Evolutionary conservation across 2,329 filamentous ascomycete species (phyloP).

Genomic region (Phialophora verrucosa): DNA sequence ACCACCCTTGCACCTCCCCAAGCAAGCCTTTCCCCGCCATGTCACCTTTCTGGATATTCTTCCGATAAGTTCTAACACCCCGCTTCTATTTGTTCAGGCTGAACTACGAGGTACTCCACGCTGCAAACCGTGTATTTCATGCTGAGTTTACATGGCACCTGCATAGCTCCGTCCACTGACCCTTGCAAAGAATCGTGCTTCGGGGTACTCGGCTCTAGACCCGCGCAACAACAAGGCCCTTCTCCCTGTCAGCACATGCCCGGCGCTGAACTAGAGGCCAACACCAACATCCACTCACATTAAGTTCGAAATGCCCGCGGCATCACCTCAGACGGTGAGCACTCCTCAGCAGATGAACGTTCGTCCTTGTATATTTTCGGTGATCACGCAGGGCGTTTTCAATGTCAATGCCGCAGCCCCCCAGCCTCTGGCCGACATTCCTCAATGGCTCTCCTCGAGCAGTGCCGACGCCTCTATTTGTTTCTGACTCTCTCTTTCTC

Average conservation of each 20-base stretch:
- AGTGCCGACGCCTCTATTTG: background rate
- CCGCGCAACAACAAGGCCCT: background rate
- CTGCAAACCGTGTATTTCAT: background rate
- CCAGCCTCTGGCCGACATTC: background rate
- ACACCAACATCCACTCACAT: background rate
- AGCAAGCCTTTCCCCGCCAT: background rate
- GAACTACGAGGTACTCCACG: background rate
- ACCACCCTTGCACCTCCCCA: background rate
- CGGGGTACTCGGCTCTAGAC: background rate
- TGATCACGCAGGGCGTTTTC: background rate
- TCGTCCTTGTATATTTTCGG: background rate
- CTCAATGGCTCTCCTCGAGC: background rate
- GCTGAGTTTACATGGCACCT: background rate
- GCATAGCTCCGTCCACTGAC: background rate
- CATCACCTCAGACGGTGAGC: constrained; percentile 39
- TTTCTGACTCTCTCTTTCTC: background rate
- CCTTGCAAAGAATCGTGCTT: background rate
- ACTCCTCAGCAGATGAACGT: background rate
- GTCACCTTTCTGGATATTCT: background rate
- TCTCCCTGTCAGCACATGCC: background rate
- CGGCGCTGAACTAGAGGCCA: background rate
- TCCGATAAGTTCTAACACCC: background rate
- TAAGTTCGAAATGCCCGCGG: constrained; percentile 35
- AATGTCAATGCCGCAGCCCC: background rate
- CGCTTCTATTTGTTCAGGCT: background rate